Evolutionary conservation across 1,284 basidiomycete genomes (phyloP).

Genomic region (Anthracocystis walkeri): DNA sequence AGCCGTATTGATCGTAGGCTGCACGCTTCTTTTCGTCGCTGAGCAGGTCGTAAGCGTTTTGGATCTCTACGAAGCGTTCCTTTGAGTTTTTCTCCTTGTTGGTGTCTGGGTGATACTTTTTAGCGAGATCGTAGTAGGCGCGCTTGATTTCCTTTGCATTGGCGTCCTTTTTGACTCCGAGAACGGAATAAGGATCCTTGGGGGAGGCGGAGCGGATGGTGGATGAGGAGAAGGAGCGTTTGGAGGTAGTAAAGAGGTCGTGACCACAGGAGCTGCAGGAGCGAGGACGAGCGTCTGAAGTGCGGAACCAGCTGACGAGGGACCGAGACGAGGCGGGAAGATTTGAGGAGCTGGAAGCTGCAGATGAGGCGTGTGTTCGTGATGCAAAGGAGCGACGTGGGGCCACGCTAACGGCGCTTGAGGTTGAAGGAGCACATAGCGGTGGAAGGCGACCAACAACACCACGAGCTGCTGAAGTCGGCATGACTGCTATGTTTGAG

Average conservation of each 20-base stretch:
- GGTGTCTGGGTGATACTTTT: slow-evolving; percentile 97
- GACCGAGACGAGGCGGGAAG: slow-evolving; percentile 31
- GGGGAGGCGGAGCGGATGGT: slow-evolving; percentile 51
- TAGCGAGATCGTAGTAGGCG: slow-evolving; percentile 95
- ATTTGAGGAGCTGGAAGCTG: slow-evolving; percentile 12
- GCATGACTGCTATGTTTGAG: slow-evolving; percentile 16
- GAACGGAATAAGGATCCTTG: slow-evolving; percentile 91
- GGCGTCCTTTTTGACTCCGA: slow-evolving; percentile 89
- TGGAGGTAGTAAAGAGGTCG: slow-evolving; percentile 7
- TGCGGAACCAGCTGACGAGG: slow-evolving; percentile 32
- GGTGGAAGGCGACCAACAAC: slow-evolving; percentile 30
- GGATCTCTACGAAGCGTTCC: slow-evolving; percentile 95
- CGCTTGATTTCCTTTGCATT: slow-evolving; percentile 93
- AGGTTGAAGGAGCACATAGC: slow-evolving; percentile 25
- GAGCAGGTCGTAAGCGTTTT: slow-evolving; percentile 91
- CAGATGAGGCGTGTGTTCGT: slow-evolving; percentile 3
- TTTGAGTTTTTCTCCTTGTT: slow-evolving; percentile 91
- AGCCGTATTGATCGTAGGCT: slow-evolving; percentile 92
- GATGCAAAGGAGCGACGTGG: slow-evolving; percentile 22
- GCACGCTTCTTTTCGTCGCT: slow-evolving; percentile 92
- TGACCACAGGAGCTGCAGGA: slow-evolving; percentile 33
- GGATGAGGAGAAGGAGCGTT: slow-evolving; percentile 33
- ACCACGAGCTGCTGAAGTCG: slow-evolving; percentile 31
- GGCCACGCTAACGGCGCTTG: slow-evolving; percentile 11
- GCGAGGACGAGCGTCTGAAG: slow-evolving; percentile 3